Evolutionary conservation across 345 rosid species (phyloP).

Genomic region (Aquilaria sinensis): DNA sequence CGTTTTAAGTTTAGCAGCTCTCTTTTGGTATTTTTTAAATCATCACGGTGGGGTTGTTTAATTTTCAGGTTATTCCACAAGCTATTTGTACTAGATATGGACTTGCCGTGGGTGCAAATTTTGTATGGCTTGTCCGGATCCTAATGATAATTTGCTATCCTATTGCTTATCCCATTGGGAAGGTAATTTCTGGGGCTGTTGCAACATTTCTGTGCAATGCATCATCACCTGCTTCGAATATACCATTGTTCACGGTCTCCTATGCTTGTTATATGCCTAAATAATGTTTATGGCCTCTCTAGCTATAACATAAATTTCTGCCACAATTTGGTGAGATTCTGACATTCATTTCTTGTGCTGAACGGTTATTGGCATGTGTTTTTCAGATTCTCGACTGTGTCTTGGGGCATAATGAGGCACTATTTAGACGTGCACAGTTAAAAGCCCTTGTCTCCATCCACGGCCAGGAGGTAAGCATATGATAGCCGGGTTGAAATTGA

Average conservation of each 20-base stretch:
- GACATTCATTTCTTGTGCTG: background rate
- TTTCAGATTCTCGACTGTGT: conserved; percentile 77
- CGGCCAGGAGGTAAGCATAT: conserved; percentile 60
- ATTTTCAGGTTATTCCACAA: conserved; percentile 89
- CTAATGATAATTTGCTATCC: conserved; percentile 85
- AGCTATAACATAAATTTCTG: background rate
- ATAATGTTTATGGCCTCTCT: background rate
- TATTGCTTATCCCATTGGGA: conserved; percentile 85
- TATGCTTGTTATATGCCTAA: no score
- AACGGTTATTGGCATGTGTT: conserved; percentile 3
- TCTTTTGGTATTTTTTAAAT: conserved; percentile 3
- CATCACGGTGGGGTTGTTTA: conserved; percentile 1
- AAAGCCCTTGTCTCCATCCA: conserved; percentile 96
- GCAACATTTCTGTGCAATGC: background rate
- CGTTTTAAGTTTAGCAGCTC: background rate
- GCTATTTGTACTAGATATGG: conserved; percentile 92
- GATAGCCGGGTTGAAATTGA: background rate
- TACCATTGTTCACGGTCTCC: no score
- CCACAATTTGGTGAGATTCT: background rate
- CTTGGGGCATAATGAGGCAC: conserved; percentile 84
- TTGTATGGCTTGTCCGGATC: conserved; percentile 77
- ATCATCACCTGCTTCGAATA: background rate
- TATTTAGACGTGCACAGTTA: conserved; percentile 92
- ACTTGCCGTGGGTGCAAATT: conserved; percentile 87
- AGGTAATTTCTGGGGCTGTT: conserved; percentile 35